Evolutionary conservation across 768 basidiomycete species (phyloP).

Genomic region (Clathrus columnatus): DNA sequence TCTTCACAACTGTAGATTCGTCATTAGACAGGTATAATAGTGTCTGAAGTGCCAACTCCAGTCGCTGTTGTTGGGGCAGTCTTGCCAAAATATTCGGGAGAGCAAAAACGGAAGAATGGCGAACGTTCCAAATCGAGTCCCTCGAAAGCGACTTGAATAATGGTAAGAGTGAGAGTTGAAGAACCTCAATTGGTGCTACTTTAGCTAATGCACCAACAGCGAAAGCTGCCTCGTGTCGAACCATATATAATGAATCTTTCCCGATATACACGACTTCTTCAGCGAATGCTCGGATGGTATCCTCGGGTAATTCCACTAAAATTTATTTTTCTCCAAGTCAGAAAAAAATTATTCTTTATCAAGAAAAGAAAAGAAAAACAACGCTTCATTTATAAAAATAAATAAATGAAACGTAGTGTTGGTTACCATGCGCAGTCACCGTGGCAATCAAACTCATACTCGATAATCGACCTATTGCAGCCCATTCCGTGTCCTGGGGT

Average conservation of each 20-base stretch:
- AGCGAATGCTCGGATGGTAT: slow-evolving; percentile 54
- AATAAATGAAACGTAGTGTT: neutral
- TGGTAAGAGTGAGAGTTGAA: slow-evolving; percentile 59
- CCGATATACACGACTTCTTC: slow-evolving; percentile 64
- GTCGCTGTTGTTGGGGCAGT: slow-evolving; percentile 48
- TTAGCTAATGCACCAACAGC: slow-evolving; percentile 86
- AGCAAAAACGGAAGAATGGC: slow-evolving; percentile 80
- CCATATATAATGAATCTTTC: slow-evolving; percentile 63
- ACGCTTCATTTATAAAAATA: neutral
- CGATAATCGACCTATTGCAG: slow-evolving; percentile 75
- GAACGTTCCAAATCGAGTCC: slow-evolving; percentile 74
- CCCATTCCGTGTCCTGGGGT: slow-evolving; percentile 43
- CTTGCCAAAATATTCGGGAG: slow-evolving; percentile 72
- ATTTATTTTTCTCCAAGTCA: slow-evolving; percentile 5
- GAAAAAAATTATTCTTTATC: no score
- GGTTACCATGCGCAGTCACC: slow-evolving; percentile 64
- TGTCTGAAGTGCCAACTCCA: slow-evolving; percentile 56
- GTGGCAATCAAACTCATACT: slow-evolving; percentile 93
- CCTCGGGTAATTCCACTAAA: slow-evolving; percentile 17
- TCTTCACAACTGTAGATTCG: slow-evolving; percentile 57
- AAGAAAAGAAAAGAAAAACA: neutral
- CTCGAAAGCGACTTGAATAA: slow-evolving; percentile 60
- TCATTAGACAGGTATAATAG: slow-evolving; percentile 57
- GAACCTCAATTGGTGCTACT: slow-evolving; percentile 68
- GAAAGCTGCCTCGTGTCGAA: slow-evolving; percentile 78